Evolutionary conservation across 2,329 filamentous ascomycete species (phyloP), one percentile per base, ranked within the genome.

Genomic region (Botrytis elliptica): DNA sequence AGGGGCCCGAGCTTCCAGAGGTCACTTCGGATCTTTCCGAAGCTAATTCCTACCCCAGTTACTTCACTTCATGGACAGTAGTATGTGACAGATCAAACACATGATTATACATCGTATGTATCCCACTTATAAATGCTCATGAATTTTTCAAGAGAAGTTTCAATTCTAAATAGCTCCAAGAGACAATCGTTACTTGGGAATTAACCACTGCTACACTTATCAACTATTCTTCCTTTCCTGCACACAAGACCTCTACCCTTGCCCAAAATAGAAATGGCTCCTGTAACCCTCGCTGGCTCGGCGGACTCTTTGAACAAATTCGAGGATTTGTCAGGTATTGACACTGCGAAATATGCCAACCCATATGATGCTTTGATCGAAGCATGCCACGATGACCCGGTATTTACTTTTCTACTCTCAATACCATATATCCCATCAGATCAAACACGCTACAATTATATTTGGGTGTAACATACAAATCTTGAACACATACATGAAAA

Each of bases 331-430:
- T 81, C 80, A 4, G 80, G 80, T 22, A 75, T 81, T n/a, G 76
- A 81, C 64, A 79, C 73, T 72, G 70, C 78, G 60, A 66, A 77
- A 14, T 78, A 76, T 72, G 75, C 74, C 44, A 81, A 81, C 71
- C 79, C 80, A 0, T 81, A 81, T 69, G 79, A 81, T 77, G 80
- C 80, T 29, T 75, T 81, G 63, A 80, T 81, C 38, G 77, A 80
- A 72, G 79, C 79, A n/a, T 81, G 78, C 74, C 52, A 80, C 36
- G 72, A 81, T 75, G 77, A 80, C 72, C 78, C 80, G 60, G 80
- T 81, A 71, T 60, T 38, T 44, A 40, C 6, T 55, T 38, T 38
- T 55, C 49, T 10, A 64, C 59, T 20, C n/a, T 40, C 63, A 49
- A 29, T 9, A 10, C 33, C 52, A 22, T 20, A 52, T 49, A 18